These are phyloP conservation scores for Eremothecium sinecaudum DNA, from an alignment of 1,139 yeast species.

Conservation along the genomic window DNA sequence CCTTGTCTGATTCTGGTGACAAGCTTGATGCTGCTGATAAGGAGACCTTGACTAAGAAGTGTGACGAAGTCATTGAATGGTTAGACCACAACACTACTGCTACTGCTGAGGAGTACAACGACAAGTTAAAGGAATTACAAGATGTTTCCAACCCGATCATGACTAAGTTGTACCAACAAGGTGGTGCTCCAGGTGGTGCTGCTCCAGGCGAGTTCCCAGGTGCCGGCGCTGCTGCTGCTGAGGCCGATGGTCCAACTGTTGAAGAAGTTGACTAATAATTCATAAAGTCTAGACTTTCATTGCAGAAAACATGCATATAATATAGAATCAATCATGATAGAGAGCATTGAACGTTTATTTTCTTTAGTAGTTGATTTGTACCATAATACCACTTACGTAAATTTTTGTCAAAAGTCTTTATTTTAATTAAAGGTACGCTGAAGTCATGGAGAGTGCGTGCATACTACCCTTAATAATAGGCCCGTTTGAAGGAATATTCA, in stretches of 20 bases:
- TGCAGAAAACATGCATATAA: constrained; percentile 3
- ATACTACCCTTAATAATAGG: too few relatives aligned
- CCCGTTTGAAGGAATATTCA: background rate
- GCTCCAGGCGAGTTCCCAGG: constrained; percentile 65
- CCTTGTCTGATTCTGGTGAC: constrained; percentile 70
- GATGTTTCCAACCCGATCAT: constrained; percentile 89
- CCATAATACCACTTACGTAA: constrained; percentile 1
- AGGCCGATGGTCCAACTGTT: constrained; percentile 80
- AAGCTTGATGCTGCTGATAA: constrained; percentile 76
- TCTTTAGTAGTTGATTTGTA: constrained; percentile 5
- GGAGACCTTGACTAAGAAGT: constrained; percentile 70
- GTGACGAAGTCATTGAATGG: constrained; percentile 81
- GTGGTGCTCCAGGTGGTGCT: constrained; percentile 47
- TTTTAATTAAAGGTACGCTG: background rate
- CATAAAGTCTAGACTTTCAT: constrained; percentile 1
- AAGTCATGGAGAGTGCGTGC: too few relatives aligned
- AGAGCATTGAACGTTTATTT: constrained; percentile 1
- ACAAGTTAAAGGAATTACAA: constrained; percentile 90
- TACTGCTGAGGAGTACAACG: constrained; percentile 75
- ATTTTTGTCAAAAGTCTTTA: background rate
- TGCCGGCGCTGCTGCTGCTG: constrained; percentile 59
- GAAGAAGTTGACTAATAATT: constrained; percentile 75
- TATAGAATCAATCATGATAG: constrained; percentile 3
- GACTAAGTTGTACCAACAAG: constrained; percentile 81
- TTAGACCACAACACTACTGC: constrained; percentile 84